Evolutionary conservation across 179 eudicot genomes (phyloP).

Genomic region (Vitellaria paradoxa): DNA sequence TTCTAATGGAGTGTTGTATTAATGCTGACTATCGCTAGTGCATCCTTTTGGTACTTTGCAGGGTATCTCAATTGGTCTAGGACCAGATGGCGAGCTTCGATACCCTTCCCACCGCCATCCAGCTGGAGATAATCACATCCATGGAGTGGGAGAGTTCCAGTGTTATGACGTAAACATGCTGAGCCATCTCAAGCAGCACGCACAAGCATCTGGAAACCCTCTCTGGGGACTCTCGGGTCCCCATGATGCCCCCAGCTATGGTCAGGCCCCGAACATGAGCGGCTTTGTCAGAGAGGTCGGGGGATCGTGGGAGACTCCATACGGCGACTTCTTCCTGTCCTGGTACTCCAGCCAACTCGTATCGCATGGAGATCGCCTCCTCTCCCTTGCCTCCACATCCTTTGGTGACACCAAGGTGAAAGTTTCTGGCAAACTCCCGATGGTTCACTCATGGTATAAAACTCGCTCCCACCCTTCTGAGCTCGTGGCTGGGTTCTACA

Average conservation of each 20-base stretch:
- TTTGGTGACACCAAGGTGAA: slow-evolving; percentile 40
- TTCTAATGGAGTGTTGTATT: neutral
- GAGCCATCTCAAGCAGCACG: slow-evolving; percentile 51
- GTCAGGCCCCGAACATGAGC: slow-evolving; percentile 39
- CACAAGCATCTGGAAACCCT: slow-evolving; percentile 51
- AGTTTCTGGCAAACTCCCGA: slow-evolving; percentile 63
- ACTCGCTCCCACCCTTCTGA: slow-evolving; percentile 76
- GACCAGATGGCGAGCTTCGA: slow-evolving; percentile 91
- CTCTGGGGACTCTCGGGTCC: slow-evolving; percentile 88
- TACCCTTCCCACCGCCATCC: slow-evolving; percentile 56
- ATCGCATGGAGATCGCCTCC: slow-evolving; percentile 59
- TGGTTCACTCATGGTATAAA: slow-evolving; percentile 44
- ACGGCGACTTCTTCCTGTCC: slow-evolving; percentile 83
- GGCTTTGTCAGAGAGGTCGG: slow-evolving; percentile 64
- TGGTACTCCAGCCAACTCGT: slow-evolving; percentile 80
- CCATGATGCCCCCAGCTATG: slow-evolving; percentile 63
- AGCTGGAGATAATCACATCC: slow-evolving; percentile 14
- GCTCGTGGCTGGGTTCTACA: slow-evolving; percentile 75
- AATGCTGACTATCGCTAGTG: slow-evolving; percentile 6
- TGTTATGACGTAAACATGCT: slow-evolving; percentile 79
- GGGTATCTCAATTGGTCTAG: slow-evolving; percentile 74
- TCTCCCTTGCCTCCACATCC: slow-evolving; percentile 53
- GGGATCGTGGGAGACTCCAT: slow-evolving; percentile 77
- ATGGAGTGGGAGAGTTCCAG: slow-evolving; percentile 84
- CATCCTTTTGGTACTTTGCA: slow-evolving; percentile 22